Evolutionary conservation across 208 protist species (phyloP).

Genomic region (Trichomonas vaginalis): DNA sequence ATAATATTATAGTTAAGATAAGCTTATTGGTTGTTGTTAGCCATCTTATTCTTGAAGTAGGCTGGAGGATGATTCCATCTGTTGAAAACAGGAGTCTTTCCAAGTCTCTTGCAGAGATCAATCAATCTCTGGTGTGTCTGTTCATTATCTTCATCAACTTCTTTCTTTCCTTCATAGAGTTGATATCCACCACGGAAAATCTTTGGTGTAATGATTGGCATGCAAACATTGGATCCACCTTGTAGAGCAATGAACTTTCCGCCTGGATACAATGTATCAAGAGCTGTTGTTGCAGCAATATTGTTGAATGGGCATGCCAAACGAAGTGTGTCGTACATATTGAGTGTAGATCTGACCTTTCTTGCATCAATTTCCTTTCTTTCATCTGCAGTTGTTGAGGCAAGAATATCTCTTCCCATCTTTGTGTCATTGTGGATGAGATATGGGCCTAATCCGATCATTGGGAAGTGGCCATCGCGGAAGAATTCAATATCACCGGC

Average conservation of each 20-base stretch:
- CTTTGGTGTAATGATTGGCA: constrained; percentile 43
- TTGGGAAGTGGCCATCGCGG: constrained; percentile 33
- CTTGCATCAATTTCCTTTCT: constrained; percentile 14
- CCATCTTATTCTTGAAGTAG: too few species aligned
- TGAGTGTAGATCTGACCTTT: constrained; percentile 20
- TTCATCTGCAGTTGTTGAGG: constrained; percentile 33
- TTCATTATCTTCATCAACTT: not conserved
- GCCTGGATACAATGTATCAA: constrained; percentile 26
- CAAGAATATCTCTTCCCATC: not conserved
- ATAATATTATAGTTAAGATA: too few species aligned
- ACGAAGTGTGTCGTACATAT: constrained; percentile 34
- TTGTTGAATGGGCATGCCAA: constrained; percentile 34
- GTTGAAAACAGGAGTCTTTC: not conserved
- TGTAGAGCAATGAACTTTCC: not conserved
- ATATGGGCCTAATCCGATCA: constrained; percentile 48
- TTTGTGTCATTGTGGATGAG: constrained; percentile 25
- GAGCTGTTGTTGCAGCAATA: constrained; percentile 43
- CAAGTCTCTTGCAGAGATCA: not conserved
- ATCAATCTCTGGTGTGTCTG: not conserved
- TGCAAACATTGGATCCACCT: constrained; percentile 39
- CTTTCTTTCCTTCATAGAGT: constrained; percentile 41
- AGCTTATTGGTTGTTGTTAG: too few species aligned
- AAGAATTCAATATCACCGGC: constrained; percentile 40
- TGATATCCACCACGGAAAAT: constrained; percentile 43
- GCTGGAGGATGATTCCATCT: not conserved